These are phyloP conservation scores for Clitopilus hobsonii DNA, from an alignment of 768 basidiomycete genomes.

Conservation along the genomic window DNA sequence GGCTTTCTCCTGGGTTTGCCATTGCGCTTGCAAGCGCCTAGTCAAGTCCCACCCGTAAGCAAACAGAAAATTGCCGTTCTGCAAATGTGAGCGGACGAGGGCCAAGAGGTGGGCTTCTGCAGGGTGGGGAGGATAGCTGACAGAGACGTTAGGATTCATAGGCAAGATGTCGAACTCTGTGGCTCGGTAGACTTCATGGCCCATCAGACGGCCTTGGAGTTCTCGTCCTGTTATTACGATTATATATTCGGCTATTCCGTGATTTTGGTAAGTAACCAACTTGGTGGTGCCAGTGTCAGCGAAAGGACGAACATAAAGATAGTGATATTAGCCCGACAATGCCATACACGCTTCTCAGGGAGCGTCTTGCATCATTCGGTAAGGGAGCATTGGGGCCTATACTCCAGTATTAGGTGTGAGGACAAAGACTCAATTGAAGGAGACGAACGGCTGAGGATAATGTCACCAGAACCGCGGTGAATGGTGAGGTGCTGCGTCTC, in stretches of 20 bases:
- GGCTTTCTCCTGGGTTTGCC: conserved; percentile 48
- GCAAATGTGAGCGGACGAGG: conserved; percentile 81
- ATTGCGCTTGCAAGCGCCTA: conserved; percentile 80
- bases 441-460: conserved; percentile 61
- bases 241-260: conserved; percentile 84
- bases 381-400: conserved; percentile 51
- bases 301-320: conserved; percentile 50
- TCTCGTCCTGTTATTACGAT: conserved; percentile 83
- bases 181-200: conserved; percentile 84
- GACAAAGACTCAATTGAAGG: conserved; percentile 1
- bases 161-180: conserved; percentile 92
- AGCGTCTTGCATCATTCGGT: conserved; percentile 53
- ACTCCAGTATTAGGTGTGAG: conserved; percentile 4
- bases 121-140: conserved; percentile 68
- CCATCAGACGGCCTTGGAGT: conserved; percentile 72
- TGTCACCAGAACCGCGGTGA: conserved; percentile 70
- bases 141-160: conserved; percentile 65
- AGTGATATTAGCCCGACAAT: conserved; percentile 76
- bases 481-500: conserved; percentile 67
- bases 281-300: not conserved
- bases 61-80: conserved; percentile 79
- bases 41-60: conserved; percentile 92
- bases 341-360: conserved; percentile 65
- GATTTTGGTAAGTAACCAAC: not conserved
- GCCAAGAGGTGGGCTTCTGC: conserved; percentile 86